Evolutionary conservation across 1,284 basidiomycete species (phyloP).

Genomic region (Cystobasidium sp.): DNA sequence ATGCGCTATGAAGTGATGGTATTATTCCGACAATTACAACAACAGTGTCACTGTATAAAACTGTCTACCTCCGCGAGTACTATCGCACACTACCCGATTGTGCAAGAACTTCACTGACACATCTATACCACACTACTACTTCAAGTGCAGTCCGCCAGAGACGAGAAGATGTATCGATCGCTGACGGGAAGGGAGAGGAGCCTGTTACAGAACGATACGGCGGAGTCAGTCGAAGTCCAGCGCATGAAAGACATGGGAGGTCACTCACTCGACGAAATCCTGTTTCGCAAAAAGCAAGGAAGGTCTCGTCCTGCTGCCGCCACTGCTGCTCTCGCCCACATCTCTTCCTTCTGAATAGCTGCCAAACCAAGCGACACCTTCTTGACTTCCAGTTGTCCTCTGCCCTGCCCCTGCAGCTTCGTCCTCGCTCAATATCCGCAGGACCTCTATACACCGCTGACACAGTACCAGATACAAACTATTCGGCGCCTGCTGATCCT

Average conservation of each 20-base stretch:
- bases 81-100: too few relatives aligned
- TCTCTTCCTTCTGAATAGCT: conserved; percentile 32
- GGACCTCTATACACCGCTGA: conserved; percentile 76
- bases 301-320: conserved; percentile 3
- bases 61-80: too few relatives aligned
- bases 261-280: conserved; percentile 40
- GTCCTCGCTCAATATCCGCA: conserved; percentile 78
- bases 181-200: conserved; percentile 29
- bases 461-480: conserved; percentile 67
- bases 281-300: conserved; percentile 40
- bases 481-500: conserved; percentile 63
- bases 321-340: conserved; percentile 15
- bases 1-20: too few relatives aligned
- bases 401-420: conserved; percentile 20
- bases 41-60: too few relatives aligned
- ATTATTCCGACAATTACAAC: too few relatives aligned
- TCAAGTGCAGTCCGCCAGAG: conserved; percentile 39
- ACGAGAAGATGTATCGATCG: conserved; percentile 27
- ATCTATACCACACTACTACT: neutral
- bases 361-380: conserved; percentile 42
- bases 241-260: neutral
- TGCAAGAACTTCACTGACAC: too few relatives aligned
- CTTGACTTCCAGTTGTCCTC: conserved; percentile 22
- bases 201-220: neutral
- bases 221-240: neutral